Conservation (phyloP, 2,329 filamentous ascomycete species). For the Paraphaeosphaeria sporulosa region DNA sequence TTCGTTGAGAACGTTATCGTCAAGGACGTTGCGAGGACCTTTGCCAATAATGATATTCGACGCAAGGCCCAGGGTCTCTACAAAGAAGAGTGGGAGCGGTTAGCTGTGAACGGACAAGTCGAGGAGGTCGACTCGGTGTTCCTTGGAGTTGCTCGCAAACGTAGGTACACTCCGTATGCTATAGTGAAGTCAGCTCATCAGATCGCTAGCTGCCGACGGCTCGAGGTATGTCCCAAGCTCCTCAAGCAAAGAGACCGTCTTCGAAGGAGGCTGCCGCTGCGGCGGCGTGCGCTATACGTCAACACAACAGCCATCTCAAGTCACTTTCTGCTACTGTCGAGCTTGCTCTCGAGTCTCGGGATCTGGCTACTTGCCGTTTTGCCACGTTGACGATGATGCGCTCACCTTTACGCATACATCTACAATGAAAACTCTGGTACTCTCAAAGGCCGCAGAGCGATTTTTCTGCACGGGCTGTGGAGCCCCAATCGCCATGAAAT, state of each 20-base stretch:
- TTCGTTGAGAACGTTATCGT: constrained; percentile 47
- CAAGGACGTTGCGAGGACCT: constrained; percentile 31
- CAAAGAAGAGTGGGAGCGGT: constrained; percentile 49
- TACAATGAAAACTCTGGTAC: constrained; percentile 41
- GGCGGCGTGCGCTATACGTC: constrained; percentile 53
- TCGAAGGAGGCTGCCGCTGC: constrained; percentile 56
- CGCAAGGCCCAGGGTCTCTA: constrained; percentile 43
- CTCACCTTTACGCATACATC: constrained; percentile 45
- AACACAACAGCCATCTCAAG: constrained; percentile 42
- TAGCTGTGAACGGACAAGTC: constrained; percentile 48
- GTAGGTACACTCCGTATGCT: constrained; percentile 25
- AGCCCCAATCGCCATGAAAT: constrained; percentile 55
- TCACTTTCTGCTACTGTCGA: constrained; percentile 58
- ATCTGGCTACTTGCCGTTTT: constrained; percentile 55
- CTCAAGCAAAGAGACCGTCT: constrained; percentile 24
- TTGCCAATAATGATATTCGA: constrained; percentile 41
- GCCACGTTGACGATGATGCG: constrained; percentile 42
- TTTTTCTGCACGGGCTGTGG: constrained; percentile 58
- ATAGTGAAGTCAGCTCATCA: constrained; percentile 14
- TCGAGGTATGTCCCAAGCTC: constrained; percentile 27
- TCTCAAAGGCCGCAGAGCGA: constrained; percentile 53
- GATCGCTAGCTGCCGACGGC: constrained; percentile 32
- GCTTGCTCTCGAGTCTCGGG: constrained; percentile 59
- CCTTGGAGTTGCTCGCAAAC: constrained; percentile 45
- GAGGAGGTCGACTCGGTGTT: constrained; percentile 51